Evolutionary conservation across 2,329 filamentous ascomycete species (phyloP).

Genomic region (Capronia epimyces): DNA sequence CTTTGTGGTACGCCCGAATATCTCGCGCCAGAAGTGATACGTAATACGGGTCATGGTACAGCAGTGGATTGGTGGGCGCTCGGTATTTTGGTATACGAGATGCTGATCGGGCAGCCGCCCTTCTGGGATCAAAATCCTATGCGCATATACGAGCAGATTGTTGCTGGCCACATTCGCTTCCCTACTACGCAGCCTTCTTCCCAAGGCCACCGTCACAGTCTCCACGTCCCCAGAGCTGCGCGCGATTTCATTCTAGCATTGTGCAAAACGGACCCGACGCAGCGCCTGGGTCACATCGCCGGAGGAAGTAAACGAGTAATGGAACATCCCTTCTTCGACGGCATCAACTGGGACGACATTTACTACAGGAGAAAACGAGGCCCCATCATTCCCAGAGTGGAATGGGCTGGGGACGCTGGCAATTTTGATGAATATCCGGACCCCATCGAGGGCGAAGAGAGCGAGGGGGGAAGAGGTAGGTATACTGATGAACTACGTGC

Average conservation of each 20-base stretch:
- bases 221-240: constrained; percentile 40
- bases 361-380: constrained; percentile 56
- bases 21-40: constrained; percentile 61
- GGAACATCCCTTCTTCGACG: constrained; percentile 57
- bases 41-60: constrained; percentile 59
- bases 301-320: constrained; percentile 57
- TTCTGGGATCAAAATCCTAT: constrained; percentile 66
- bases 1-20: constrained; percentile 64
- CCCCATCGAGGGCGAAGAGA: constrained; percentile 47
- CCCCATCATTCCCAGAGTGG: constrained; percentile 58
- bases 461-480: constrained; percentile 36
- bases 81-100: constrained; percentile 62
- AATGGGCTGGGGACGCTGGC: constrained; percentile 55
- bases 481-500: constrained; percentile 58
- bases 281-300: constrained; percentile 58
- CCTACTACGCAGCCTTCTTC: constrained; percentile 52
- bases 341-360: constrained; percentile 58
- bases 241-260: constrained; percentile 57
- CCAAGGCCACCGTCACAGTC: constrained; percentile 22
- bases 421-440: constrained; percentile 63
- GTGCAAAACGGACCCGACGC: constrained; percentile 59
- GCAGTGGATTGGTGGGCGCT: constrained; percentile 67
- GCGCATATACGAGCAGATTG: constrained; percentile 64
- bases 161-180: constrained; percentile 58
- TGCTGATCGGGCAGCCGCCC: constrained; percentile 61